phyloP scores from a whole-genome alignment of 768 basidiomycete genomes.

The Phylloporus arenicola region DNA sequence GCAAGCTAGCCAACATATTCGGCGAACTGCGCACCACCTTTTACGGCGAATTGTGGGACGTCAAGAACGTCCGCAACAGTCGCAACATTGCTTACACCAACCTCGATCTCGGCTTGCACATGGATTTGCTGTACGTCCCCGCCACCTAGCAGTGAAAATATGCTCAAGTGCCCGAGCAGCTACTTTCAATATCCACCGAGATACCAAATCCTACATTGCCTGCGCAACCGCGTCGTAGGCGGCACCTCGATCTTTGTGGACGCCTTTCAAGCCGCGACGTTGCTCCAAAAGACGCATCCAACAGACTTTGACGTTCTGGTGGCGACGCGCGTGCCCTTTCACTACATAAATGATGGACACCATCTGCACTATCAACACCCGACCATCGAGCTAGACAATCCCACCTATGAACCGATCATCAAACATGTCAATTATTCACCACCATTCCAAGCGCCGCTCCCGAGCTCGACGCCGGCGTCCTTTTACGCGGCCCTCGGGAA shows the following conservation, averaged over 20 bases:
- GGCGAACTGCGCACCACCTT: constrained; percentile 82
- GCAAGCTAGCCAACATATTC: constrained; percentile 58
- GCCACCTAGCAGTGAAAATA: background rate
- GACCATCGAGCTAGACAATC: constrained; percentile 59
- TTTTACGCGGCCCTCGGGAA: constrained; percentile 59
- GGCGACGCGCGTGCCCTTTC: constrained; percentile 69
- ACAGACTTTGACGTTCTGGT: constrained; percentile 55
- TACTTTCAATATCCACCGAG: constrained; percentile 90
- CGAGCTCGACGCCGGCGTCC: constrained; percentile 39
- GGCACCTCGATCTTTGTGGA: constrained; percentile 88
- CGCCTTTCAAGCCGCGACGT: constrained; percentile 56
- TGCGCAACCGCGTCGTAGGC: constrained; percentile 78
- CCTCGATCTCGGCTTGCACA: constrained; percentile 80
- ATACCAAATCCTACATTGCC: constrained; percentile 88
- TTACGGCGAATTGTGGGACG: constrained; percentile 88
- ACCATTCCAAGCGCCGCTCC: constrained; percentile 87
- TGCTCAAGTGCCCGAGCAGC: constrained; percentile 35
- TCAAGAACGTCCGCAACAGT: constrained; percentile 66
- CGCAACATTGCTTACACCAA: constrained; percentile 95
- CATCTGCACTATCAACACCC: constrained; percentile 69
- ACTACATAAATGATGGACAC: constrained; percentile 88
- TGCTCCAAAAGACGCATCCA: constrained; percentile 44
- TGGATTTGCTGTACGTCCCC: constrained; percentile 78
- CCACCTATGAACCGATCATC: constrained; percentile 32
- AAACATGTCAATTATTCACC: constrained; percentile 85